These are phyloP conservation scores for Pneumocystis carinii DNA, from an alignment of 1,139 yeast species.

Conservation along the genomic window DNA sequence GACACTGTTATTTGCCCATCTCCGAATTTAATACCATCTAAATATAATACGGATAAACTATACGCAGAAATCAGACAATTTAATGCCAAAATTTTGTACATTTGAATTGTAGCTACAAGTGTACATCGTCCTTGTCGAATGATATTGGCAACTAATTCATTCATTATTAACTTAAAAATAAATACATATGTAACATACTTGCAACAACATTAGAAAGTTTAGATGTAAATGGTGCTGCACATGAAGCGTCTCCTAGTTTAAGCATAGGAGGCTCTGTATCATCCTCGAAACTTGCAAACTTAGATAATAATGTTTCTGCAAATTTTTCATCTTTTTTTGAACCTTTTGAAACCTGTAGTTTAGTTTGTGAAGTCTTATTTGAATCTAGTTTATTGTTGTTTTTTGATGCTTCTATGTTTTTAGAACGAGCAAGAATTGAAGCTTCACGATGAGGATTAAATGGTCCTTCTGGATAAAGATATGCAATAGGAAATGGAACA, in stretches of 20 bases:
- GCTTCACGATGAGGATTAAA: slow-evolving; percentile 72
- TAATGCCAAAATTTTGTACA: slow-evolving; percentile 94
- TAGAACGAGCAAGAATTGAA: slow-evolving; percentile 65
- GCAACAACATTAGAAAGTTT: slow-evolving; percentile 84
- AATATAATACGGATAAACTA: slow-evolving; percentile 78
- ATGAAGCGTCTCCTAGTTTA: slow-evolving; percentile 96
- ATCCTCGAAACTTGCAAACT: slow-evolving; percentile 43
- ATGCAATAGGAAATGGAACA: slow-evolving; percentile 77
- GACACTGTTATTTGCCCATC: slow-evolving; percentile 93
- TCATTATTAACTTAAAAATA: background rate
- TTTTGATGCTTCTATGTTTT: slow-evolving; percentile 22
- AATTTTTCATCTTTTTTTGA: slow-evolving; percentile 27
- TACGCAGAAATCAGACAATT: slow-evolving; percentile 95
- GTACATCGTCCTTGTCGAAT: slow-evolving; percentile 99
- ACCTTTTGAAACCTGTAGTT: slow-evolving; percentile 47
- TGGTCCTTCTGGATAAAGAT: slow-evolving; percentile 92
- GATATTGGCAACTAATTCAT: slow-evolving; percentile 46
- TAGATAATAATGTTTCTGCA: slow-evolving; percentile 33
- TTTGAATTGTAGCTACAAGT: slow-evolving; percentile 89
- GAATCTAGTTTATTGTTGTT: slow-evolving; percentile 18
- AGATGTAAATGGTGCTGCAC: slow-evolving; percentile 97
- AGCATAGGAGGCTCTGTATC: slow-evolving; percentile 82
- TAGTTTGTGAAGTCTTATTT: slow-evolving; percentile 33
- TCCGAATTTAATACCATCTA: slow-evolving; percentile 97
- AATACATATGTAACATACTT: slow-evolving; percentile 21